phyloP scores from a whole-genome alignment of 2,329 filamentous ascomycete species.

The Aspergillus pseudoglaucus region DNA sequence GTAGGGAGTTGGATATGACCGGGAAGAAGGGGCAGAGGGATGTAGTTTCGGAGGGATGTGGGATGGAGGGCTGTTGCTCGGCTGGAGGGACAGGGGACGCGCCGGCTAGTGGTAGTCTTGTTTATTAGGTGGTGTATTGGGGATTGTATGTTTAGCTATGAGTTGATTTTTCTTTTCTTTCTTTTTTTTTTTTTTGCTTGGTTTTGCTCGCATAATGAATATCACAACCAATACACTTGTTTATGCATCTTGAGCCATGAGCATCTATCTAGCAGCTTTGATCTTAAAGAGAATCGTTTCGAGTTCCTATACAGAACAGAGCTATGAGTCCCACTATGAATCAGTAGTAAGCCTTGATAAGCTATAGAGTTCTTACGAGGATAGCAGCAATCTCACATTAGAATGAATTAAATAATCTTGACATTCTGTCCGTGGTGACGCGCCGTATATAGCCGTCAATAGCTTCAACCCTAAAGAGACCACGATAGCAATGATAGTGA shows the following conservation, averaged over 20 bases:
- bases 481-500: too few relatives aligned
- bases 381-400: too few relatives aligned
- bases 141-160: background rate
- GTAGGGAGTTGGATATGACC: constrained; percentile 13
- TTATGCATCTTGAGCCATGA: background rate
- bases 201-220: background rate
- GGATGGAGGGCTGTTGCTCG: background rate
- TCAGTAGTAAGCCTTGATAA: too few relatives aligned
- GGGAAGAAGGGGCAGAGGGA: background rate
- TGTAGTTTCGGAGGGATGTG: background rate
- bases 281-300: too few relatives aligned
- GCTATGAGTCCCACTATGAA: too few relatives aligned
- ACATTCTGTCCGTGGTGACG: too few relatives aligned
- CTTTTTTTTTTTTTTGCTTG: background rate
- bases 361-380: too few relatives aligned
- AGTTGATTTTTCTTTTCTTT: background rate
- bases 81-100: background rate
- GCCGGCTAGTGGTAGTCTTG: background rate
- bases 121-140: background rate
- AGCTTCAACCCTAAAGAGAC: too few relatives aligned
- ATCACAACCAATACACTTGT: background rate
- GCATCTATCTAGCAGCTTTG: too few relatives aligned
- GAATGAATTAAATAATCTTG: too few relatives aligned
- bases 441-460: too few relatives aligned
- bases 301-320: too few relatives aligned